A percentile compares a stretch with the other conserved stretches of the same genome.
Conservation (phyloP, 2,329 filamentous ascomycete genomes). For the Xylariaceae sp. region DNA sequence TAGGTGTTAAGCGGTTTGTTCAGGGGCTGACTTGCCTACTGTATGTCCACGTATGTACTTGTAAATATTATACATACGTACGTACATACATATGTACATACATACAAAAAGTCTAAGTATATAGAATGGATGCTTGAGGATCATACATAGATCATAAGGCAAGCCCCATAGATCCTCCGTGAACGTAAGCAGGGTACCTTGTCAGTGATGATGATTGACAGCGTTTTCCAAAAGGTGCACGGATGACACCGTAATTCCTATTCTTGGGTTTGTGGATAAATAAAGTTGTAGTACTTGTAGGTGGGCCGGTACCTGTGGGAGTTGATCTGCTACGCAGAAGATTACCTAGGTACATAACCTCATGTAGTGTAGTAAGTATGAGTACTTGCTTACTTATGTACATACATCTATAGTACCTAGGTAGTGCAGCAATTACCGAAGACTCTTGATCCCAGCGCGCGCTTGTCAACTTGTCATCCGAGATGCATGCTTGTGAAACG, state of each 20-base stretch:
- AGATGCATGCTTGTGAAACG: constrained; percentile 28
- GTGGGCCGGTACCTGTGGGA: neutral
- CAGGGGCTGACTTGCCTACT: neutral
- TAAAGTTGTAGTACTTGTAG: too few relatives aligned
- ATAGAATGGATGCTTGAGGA: constrained; percentile 13
- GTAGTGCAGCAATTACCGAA: constrained; percentile 25
- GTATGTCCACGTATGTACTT: too few relatives aligned
- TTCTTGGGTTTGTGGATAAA: constrained; percentile 6
- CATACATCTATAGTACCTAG: too few relatives aligned
- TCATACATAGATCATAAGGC: constrained; percentile 27
- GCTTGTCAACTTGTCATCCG: constrained; percentile 28
- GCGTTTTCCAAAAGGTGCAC: neutral
- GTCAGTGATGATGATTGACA: neutral
- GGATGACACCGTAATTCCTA: neutral
- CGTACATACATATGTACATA: constrained; percentile 23
- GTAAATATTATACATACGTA: too few relatives aligned
- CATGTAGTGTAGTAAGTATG: too few relatives aligned
- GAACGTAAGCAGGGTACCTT: neutral
- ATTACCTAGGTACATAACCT: too few relatives aligned
- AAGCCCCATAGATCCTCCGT: constrained; percentile 2
- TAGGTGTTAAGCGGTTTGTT: neutral
- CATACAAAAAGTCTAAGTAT: constrained; percentile 7
- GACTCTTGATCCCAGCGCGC: constrained; percentile 11
- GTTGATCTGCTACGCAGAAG: neutral
- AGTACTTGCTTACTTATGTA: too few relatives aligned